phyloP scores from a whole-genome alignment of 2,329 filamentous ascomycete genomes.

The Aspergillus caelatus region DNA sequence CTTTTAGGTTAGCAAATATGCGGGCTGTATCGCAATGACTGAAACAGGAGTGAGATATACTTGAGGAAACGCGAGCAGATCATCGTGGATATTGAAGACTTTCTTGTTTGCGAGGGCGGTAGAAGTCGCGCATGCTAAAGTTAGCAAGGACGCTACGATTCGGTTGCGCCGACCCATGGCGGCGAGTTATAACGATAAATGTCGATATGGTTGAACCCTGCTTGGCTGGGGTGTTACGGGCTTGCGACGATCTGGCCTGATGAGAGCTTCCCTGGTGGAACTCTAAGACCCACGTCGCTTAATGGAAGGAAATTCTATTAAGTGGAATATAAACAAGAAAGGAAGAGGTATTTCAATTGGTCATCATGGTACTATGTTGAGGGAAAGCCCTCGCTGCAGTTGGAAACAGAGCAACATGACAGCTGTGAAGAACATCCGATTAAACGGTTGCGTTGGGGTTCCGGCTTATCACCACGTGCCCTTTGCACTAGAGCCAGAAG shows the following conservation, averaged over 20 bases:
- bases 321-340: not conserved
- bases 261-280: constrained; percentile 5
- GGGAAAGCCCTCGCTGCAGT: not conserved
- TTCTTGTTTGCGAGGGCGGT: constrained; percentile 56
- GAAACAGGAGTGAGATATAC: constrained; percentile 49
- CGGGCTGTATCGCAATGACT: not conserved
- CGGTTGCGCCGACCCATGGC: constrained; percentile 31
- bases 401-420: constrained; percentile 14
- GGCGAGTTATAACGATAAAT: not conserved
- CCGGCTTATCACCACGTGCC: constrained; percentile 24
- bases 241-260: constrained; percentile 12
- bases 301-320: not conserved
- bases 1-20: not conserved
- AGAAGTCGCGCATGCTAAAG: constrained; percentile 34
- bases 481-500: not conserved
- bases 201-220: not conserved
- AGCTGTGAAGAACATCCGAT: constrained; percentile 15
- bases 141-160: constrained; percentile 32
- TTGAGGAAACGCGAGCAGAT: constrained; percentile 84
- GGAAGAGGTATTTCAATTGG: not conserved
- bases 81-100: constrained; percentile 83
- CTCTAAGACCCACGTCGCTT: not conserved
- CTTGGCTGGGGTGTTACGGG: not conserved
- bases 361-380: not conserved
- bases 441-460: not conserved